These are phyloP conservation scores for Boletus holoroseus DNA, from an alignment of 1,284 basidiomycete genomes.

Conservation along the genomic window DNA sequence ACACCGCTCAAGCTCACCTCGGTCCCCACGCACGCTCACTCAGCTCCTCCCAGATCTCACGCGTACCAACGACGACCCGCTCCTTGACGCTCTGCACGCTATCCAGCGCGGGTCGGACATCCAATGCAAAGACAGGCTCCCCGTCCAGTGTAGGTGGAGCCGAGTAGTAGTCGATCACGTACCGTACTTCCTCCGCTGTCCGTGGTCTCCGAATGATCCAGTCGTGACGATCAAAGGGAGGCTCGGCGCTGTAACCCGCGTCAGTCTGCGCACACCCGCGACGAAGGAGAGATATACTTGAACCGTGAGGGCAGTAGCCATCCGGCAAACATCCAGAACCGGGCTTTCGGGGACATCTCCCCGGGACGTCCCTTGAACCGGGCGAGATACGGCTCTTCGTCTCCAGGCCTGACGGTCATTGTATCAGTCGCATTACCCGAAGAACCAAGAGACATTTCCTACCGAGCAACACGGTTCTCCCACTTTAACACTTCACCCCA, in stretches of 20 bases:
- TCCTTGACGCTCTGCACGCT: constrained; percentile 68
- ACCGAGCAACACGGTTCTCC: constrained; percentile 73
- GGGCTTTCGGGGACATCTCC: constrained; percentile 84
- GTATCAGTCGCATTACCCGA: constrained; percentile 3
- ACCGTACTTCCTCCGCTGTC: constrained; percentile 76
- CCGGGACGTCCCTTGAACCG: constrained; percentile 90
- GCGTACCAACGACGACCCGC: constrained; percentile 64
- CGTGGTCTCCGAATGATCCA: constrained; percentile 84
- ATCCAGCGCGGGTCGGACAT: constrained; percentile 87
- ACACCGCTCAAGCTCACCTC: constrained; percentile 7
- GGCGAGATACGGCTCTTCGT: constrained; percentile 64
- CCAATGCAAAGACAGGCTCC: constrained; percentile 85
- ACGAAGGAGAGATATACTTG: constrained; percentile 55
- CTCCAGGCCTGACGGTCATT: constrained; percentile 29
- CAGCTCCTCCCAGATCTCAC: constrained; percentile 59
- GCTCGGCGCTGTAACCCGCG: constrained; percentile 58
- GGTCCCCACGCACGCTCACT: constrained; percentile 29
- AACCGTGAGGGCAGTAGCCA: constrained; percentile 85
- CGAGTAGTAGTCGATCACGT: constrained; percentile 96
- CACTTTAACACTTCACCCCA: constrained; percentile 95
- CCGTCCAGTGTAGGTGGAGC: constrained; percentile 82
- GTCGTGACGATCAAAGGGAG: constrained; percentile 98
- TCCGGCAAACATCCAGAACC: constrained; percentile 79
- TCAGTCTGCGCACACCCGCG: constrained; percentile 11
- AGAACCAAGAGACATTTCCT: constrained; percentile 21